A percentile compares a stretch with the other conserved stretches of the same genome.
These are phyloP conservation scores for Epipyxis sp. DNA, from an alignment of 108 stramenopile genomes.

Conservation along the genomic window DNA sequence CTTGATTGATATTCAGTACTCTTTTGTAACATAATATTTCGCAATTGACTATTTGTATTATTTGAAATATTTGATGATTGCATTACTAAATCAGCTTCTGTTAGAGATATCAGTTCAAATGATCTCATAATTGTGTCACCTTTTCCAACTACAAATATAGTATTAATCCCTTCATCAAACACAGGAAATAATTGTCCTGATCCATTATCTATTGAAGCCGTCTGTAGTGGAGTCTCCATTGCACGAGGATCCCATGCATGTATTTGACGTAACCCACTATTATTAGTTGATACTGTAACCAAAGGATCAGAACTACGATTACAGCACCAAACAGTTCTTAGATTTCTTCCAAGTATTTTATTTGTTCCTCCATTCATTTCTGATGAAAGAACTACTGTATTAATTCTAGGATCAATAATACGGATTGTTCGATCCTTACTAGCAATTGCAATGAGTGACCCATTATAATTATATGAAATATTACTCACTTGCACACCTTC, in stretches of 20 bases:
- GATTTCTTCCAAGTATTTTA: neutral
- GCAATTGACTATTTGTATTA: constrained; percentile 42
- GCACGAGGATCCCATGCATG: constrained; percentile 48
- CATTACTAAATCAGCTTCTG: neutral
- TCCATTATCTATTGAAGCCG: constrained; percentile 47
- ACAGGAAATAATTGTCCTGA: constrained; percentile 43
- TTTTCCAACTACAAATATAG: constrained; percentile 45
- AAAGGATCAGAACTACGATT: neutral
- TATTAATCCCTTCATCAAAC: constrained; percentile 42
- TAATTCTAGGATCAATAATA: neutral
- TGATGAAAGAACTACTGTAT: neutral
- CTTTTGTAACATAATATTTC: constrained; percentile 37
- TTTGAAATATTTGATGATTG: constrained; percentile 33
- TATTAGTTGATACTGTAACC: constrained; percentile 7
- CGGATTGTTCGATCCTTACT: neutral
- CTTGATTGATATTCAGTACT: constrained; percentile 35
- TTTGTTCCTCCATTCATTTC: too few relatives aligned
- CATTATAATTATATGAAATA: neutral
- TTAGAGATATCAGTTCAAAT: neutral
- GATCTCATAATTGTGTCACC: constrained; percentile 26
- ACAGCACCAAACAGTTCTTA: neutral
- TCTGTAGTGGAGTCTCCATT: constrained; percentile 34
- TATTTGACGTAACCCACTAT: constrained; percentile 46
- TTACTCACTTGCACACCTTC: neutral
- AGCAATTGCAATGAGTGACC: neutral